Base-by-base conservation (phyloP, 345 rosid species). In the Geranium rotundifolium region DNA sequence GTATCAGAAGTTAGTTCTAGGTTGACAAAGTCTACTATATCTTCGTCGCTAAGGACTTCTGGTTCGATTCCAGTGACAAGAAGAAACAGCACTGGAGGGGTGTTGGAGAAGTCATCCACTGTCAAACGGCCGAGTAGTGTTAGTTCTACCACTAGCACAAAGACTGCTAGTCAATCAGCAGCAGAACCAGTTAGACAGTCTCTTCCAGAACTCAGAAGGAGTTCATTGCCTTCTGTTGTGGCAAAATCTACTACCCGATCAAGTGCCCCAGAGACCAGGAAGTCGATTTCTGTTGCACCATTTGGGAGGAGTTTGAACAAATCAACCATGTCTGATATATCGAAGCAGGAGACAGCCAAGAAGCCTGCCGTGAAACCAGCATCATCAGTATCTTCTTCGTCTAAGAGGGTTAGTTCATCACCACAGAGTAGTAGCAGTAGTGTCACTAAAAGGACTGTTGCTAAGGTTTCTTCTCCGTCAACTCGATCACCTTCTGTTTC, bases 1-100 rank as follows among this genome's bases (percentile, higher is more conserved):
- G 76, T 66, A 17, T 56, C 72, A 6, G 79, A 49, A 34, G 64
- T 79, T 17, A 76, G 77, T 68, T 73, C 84, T 3, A 72, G 76
- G 60, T 63, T 78, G 39, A 64, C 78, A 17, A 87, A 77, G 70
- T 69, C 88, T 30, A 71, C 82, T 8, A 65, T 71, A 9, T 71
- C 84, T 66, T 79, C 76, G 62, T 78, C 84, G 17, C 65, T 73
- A 56, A 67, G 82, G 39, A 67, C 65, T 66, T 72, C 83, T 5
- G 74, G 65, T 69, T 77, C 89, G 37, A 81, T 74, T 66, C 86
- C 90, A 3, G 80, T 63, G 9, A 20, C 75, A 12, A 84, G 97
- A 76, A 76, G 96, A 71, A 89, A 82, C 67, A 93, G 97, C 73
- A 89, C 96, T 5, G 99, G 99, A 61, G 95, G 97, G 58, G 67